These are phyloP conservation scores for Rhazya stricta DNA, from an alignment of 257 asterid species.

Conservation along the genomic window DNA sequence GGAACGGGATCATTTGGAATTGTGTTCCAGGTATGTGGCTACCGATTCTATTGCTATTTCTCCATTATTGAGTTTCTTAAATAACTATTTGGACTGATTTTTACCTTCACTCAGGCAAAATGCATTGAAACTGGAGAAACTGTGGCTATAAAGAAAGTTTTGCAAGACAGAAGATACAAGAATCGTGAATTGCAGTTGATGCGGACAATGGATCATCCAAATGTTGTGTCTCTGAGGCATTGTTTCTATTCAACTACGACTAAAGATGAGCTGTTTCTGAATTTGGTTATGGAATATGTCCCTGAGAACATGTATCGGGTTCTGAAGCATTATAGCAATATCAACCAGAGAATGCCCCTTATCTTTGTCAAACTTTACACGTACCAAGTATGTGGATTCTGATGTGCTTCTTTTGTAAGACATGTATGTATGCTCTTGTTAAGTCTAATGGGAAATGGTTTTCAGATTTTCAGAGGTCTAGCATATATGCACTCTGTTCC, in stretches of 20 bases:
- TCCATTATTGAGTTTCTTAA: not conserved
- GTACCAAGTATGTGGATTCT: constrained; percentile 57
- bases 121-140: constrained; percentile 95
- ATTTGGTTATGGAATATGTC: constrained; percentile 94
- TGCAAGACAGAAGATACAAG: constrained; percentile 91
- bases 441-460: constrained; percentile 12
- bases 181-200: constrained; percentile 90
- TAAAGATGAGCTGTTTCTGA: constrained; percentile 81
- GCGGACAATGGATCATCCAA: constrained; percentile 93
- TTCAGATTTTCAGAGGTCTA: constrained; percentile 88
- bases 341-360: constrained; percentile 87
- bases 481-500: constrained; percentile 96
- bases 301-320: constrained; percentile 75
- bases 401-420: not conserved
- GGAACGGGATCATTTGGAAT: constrained; percentile 57
- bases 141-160: constrained; percentile 94
- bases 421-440: not conserved
- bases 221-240: constrained; percentile 83
- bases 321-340: constrained; percentile 68
- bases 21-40: constrained; percentile 31
- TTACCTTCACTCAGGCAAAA: constrained; percentile 56
- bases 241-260: constrained; percentile 87
- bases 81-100: not conserved
- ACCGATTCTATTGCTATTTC: not conserved
- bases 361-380: constrained; percentile 86